Base-by-base conservation (phyloP, 345 rosid genomes). In the Moricandia moricandioides region DNA sequence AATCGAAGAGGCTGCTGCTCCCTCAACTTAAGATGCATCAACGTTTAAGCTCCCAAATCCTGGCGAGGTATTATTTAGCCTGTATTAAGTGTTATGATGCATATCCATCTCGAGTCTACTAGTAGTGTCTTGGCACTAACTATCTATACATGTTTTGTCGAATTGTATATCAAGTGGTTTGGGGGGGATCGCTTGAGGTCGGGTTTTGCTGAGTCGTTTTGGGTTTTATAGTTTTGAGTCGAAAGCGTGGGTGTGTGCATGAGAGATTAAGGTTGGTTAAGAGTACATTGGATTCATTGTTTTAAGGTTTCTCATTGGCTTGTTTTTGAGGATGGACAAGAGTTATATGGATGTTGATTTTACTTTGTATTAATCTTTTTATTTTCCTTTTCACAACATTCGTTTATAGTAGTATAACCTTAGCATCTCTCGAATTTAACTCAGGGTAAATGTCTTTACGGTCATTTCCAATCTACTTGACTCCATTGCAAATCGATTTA, bases 1-100 rank as follows among this genome's bases (percentile, higher is more conserved):
- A 83, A 70, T 64, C 8, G 85, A 72, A 60, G 88, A 86, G 73
- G 68, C 87, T 6, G 8, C 3, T 56, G 72, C 59, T 66, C 43
- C 92, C 58, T 58, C 31, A 29, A 29, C 31, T 29, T 29, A 29
- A 29, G 31, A 29, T 29, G 31, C 31, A 29, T 29, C 31, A 29
- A 10, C 35, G 65, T 69, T 40, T 43, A 62, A 37, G 62, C 7
- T 65, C 29, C 29, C 62, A 21, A 21, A 21, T 76, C 13, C 3
- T 8, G 31, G 31, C 31, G 31, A 29, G 31, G 31, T 29, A 29
- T 29, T 29, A 29, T 3, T 29, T 29, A 55, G 57, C 72, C 77
- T 71, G 6, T 12, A 70, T 21, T 21, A 21, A 56, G 39, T 64
- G 72, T 58, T 71, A 37, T 66, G 73, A 71, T 78, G 63, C 76